phyloP scores from a whole-genome alignment of 139 green algal species.

The Chlamydomonas sphaeroides region DNA sequence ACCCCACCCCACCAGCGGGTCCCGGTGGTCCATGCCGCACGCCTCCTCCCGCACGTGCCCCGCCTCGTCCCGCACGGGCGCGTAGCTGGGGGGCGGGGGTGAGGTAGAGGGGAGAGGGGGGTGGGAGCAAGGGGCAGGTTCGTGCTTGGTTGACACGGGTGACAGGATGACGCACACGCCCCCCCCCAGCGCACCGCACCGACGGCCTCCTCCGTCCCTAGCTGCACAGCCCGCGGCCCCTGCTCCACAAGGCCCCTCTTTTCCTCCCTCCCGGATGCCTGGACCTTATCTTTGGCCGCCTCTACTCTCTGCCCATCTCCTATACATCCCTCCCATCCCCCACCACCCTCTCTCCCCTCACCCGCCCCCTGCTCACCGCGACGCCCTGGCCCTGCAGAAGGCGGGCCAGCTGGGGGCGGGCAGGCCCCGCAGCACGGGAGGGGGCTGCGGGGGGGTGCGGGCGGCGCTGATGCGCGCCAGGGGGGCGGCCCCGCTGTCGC shows the following conservation, averaged over 20 bases:
- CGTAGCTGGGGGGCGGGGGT: background rate
- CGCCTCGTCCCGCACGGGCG: background rate
- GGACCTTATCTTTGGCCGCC: no score
- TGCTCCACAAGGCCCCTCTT: no score
- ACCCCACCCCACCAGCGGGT: background rate
- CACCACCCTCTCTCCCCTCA: background rate
- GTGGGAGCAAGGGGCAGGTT: no score
- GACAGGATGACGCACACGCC: no score
- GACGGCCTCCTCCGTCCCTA: no score
- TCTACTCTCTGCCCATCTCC: no score
- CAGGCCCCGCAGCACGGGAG: slow-evolving; percentile 1
- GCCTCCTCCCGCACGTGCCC: background rate
- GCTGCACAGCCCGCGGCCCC: no score
- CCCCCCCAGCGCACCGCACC: no score
- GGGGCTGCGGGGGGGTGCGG: background rate
- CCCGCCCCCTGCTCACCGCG: background rate
- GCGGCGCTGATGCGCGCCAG: no score
- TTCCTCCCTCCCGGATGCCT: no score
- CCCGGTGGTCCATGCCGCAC: background rate
- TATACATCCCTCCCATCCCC: no score
- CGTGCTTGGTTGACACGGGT: no score
- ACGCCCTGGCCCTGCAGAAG: background rate
- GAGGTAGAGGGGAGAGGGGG: background rate
- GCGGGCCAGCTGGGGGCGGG: slow-evolving; percentile 8
- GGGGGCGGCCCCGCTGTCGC: background rate